A percentile compares a stretch with the other conserved stretches of the same genome.
Conservation (phyloP, 495 filamentous ascomycete genomes). For the Neurospora hispaniola region DNA sequence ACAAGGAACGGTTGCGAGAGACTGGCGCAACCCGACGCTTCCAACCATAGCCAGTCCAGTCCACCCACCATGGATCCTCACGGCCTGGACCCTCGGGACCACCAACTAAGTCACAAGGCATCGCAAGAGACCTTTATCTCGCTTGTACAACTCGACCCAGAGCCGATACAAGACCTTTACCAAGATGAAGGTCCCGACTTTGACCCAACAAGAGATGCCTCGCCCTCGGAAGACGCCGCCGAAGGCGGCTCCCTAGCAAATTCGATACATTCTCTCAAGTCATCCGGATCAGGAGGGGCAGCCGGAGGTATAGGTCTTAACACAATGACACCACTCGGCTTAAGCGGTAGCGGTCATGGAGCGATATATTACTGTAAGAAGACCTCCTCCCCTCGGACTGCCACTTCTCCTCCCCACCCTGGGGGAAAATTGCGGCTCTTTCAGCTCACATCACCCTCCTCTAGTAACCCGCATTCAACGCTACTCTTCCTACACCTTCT, state of each 20-base stretch:
- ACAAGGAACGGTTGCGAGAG: neutral
- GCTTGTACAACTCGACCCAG: slow-evolving; percentile 70
- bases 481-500: slow-evolving; percentile 83
- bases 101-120: slow-evolving; percentile 12
- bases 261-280: slow-evolving; percentile 18
- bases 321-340: slow-evolving; percentile 34
- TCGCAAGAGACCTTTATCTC: slow-evolving; percentile 49
- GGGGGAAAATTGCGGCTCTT: neutral
- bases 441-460: neutral
- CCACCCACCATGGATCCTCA: slow-evolving; percentile 20
- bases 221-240: neutral
- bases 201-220: slow-evolving; percentile 20
- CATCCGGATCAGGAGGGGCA: slow-evolving; percentile 3
- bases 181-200: slow-evolving; percentile 47
- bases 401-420: neutral
- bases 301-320: neutral
- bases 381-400: slow-evolving; percentile 1
- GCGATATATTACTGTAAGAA: slow-evolving; percentile 52
- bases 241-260: slow-evolving; percentile 10
- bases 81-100: slow-evolving; percentile 11
- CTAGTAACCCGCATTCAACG: slow-evolving; percentile 69
- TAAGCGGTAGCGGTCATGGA: slow-evolving; percentile 42
- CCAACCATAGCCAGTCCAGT: neutral
- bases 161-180: slow-evolving; percentile 41
- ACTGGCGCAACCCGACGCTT: neutral